A percentile compares a stretch with the other conserved stretches of the same genome.
Conservation (phyloP, 108 stramenopile species). For the Cyclostephanos tholiformis region DNA sequence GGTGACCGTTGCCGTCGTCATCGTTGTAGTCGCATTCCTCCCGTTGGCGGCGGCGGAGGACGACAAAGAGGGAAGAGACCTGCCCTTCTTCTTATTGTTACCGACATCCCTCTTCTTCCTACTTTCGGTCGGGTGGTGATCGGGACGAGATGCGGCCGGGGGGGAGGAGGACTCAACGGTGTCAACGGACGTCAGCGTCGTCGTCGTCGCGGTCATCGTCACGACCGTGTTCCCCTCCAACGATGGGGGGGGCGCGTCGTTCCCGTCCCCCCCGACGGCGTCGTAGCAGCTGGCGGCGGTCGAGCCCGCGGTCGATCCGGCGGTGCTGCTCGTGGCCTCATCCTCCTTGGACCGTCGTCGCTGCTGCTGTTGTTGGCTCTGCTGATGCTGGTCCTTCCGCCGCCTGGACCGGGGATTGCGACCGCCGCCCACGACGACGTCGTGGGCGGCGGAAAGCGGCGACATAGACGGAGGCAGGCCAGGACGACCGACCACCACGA, state of each 20-base stretch:
- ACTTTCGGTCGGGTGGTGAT: background rate
- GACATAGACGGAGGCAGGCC: background rate
- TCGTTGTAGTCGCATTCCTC: too few relatives aligned
- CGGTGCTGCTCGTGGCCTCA: constrained; percentile 42
- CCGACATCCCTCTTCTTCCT: background rate
- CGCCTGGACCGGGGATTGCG: background rate
- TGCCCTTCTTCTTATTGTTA: constrained; percentile 6
- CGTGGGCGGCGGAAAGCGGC: background rate
- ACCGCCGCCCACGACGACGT: background rate
- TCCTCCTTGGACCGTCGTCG: constrained; percentile 26
- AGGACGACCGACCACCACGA: too few relatives aligned
- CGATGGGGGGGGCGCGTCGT: constrained; percentile 2
- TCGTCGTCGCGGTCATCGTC: background rate
- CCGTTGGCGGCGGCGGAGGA: too few relatives aligned
- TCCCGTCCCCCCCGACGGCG: constrained; percentile 8
- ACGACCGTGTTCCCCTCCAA: constrained; percentile 13
- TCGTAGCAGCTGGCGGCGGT: background rate
- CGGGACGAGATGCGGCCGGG: background rate
- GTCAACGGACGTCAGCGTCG: background rate
- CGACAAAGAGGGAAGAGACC: background rate
- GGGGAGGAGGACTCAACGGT: background rate
- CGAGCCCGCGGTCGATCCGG: constrained; percentile 29
- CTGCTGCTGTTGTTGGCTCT: background rate
- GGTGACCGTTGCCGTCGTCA: background rate
- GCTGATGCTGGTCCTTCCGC: constrained; percentile 4